Evolutionary conservation across 441 rosid species (phyloP).

Genomic region (Bruguiera hainesii): DNA sequence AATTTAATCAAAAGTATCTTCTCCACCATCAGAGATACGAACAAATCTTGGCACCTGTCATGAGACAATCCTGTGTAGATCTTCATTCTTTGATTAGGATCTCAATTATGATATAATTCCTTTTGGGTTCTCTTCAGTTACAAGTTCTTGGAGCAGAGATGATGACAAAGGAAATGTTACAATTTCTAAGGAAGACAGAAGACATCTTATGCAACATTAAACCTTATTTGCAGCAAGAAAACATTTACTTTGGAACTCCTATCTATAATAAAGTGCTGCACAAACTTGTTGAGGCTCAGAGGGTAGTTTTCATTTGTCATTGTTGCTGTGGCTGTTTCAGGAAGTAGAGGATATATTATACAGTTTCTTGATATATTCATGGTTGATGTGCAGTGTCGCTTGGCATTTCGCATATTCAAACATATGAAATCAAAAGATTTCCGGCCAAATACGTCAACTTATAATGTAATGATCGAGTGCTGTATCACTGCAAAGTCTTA

Average conservation of each 20-base stretch:
- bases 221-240: neutral
- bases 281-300: slow-evolving; percentile 56
- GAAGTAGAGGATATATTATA: slow-evolving; percentile 8
- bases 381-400: slow-evolving; percentile 42
- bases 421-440: slow-evolving; percentile 48
- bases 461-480: slow-evolving; percentile 70
- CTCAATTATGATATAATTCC: neutral
- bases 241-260: slow-evolving; percentile 37
- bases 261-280: slow-evolving; percentile 66
- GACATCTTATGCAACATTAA: slow-evolving; percentile 30
- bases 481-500: slow-evolving; percentile 47
- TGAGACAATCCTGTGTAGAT: neutral
- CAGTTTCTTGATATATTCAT: slow-evolving; percentile 17
- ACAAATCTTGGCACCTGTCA: neutral
- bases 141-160: slow-evolving; percentile 81
- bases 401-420: slow-evolving; percentile 57
- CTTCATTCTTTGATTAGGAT: slow-evolving; percentile 5
- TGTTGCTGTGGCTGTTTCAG: slow-evolving; percentile 11
- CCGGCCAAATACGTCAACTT: slow-evolving; percentile 50
- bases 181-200: slow-evolving; percentile 49
- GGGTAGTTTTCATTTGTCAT: slow-evolving; percentile 42
- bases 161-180: slow-evolving; percentile 59
- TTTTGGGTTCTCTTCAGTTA: slow-evolving; percentile 45
- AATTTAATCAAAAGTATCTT: neutral
- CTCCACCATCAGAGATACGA: too few relatives aligned